A percentile compares a stretch with the other conserved stretches of the same genome.
Conservation (phyloP, 768 basidiomycete species). For the Agaricus bisporus region DNA sequence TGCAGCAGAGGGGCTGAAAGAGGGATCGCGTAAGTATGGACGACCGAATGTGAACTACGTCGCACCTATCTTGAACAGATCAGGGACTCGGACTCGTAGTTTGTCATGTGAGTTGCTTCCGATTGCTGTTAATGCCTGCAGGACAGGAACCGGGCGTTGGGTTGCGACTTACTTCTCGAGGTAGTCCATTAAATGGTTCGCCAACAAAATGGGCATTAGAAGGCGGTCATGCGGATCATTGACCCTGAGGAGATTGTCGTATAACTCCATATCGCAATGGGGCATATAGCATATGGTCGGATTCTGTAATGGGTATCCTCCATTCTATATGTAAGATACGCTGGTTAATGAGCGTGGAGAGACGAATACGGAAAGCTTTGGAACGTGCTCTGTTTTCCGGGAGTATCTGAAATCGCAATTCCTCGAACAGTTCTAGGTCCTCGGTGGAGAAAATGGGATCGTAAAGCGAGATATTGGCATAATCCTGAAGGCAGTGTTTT, state of each 20-base stretch:
- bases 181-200: conserved; percentile 63
- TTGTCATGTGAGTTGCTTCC: conserved; percentile 48
- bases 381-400: conserved; percentile 45
- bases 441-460: conserved; percentile 71
- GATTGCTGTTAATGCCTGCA: conserved; percentile 9
- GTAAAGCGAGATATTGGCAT: conserved; percentile 44
- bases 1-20: conserved; percentile 42
- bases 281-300: conserved; percentile 75
- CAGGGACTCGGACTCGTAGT: conserved; percentile 46
- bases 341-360: background rate
- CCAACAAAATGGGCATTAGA: conserved; percentile 48
- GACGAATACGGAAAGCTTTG: conserved; percentile 12
- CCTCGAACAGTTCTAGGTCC: conserved; percentile 47
- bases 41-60: conserved; percentile 10
- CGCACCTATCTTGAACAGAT: conserved; percentile 49
- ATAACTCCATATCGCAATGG: conserved; percentile 68
- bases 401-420: conserved; percentile 31
- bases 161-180: conserved; percentile 47
- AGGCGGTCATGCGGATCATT: conserved; percentile 52
- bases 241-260: conserved; percentile 55
- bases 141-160: conserved; percentile 10
- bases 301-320: conserved; percentile 23
- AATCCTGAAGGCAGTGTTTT: conserved; percentile 31
- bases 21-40: conserved; percentile 10
- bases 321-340: conserved; percentile 22